These are phyloP conservation scores for Pseudofabraea citricarpa DNA, from an alignment of 2,329 filamentous ascomycete genomes.

Conservation along the genomic window DNA sequence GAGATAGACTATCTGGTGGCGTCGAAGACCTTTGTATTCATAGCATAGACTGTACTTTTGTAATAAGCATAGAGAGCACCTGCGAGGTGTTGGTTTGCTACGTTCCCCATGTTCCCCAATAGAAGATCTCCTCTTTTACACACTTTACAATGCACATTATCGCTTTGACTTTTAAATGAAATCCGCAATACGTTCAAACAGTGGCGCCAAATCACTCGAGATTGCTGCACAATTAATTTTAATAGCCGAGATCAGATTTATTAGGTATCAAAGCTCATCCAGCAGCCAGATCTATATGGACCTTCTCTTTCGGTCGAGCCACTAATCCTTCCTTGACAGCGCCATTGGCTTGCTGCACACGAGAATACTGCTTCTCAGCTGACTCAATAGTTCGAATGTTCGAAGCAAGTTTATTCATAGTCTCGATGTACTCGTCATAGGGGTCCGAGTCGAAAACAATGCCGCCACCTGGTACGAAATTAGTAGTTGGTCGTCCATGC, in stretches of 20 bases:
- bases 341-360: slow-evolving; percentile 9
- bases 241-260: too few species aligned
- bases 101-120: neutral
- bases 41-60: slow-evolving; percentile 18
- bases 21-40: slow-evolving; percentile 20
- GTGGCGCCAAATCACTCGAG: too few species aligned
- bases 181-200: too few species aligned
- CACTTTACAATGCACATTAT: too few species aligned
- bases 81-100: neutral
- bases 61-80: slow-evolving; percentile 1
- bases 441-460: slow-evolving; percentile 70
- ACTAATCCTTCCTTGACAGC: slow-evolving; percentile 2
- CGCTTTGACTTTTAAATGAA: too few species aligned
- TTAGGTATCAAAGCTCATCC: too few species aligned
- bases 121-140: slow-evolving; percentile 12
- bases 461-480: slow-evolving; percentile 4
- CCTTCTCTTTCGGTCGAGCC: slow-evolving; percentile 4
- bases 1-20: slow-evolving; percentile 11
- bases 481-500: neutral
- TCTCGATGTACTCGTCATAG: slow-evolving; percentile 91
- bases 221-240: too few species aligned
- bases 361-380: slow-evolving; percentile 58
- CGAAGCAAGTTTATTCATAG: slow-evolving; percentile 90
- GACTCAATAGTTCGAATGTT: slow-evolving; percentile 85
- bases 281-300: slow-evolving; percentile 20